Percentiles rank a stretch among this genome's conserved stretches.
phyloP scores from a whole-genome alignment of 371 early-diverging fungal species.

The Apophysomyces sp. region DNA sequence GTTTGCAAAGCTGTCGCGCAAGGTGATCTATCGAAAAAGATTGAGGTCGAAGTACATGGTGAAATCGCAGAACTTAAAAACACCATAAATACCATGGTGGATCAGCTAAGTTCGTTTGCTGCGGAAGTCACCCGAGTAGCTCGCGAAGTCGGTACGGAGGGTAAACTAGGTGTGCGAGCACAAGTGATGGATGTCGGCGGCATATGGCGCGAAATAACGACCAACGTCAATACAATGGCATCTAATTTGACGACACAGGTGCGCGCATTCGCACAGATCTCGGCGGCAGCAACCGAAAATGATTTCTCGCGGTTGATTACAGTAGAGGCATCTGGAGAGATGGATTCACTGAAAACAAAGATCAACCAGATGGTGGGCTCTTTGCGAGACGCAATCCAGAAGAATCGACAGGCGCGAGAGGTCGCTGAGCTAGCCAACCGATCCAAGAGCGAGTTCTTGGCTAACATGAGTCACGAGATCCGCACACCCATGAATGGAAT shows the following conservation, averaged over 20 bases:
- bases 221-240: constrained; percentile 50
- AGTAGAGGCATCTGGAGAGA: constrained; percentile 65
- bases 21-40: constrained; percentile 40
- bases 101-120: constrained; percentile 41
- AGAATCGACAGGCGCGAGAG: constrained; percentile 56
- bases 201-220: constrained; percentile 50
- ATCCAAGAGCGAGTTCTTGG: constrained; percentile 67
- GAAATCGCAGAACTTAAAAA: constrained; percentile 41
- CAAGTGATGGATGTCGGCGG: constrained; percentile 46
- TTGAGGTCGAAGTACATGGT: constrained; percentile 29
- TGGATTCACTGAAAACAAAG: constrained; percentile 69
- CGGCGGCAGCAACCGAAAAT: constrained; percentile 55
- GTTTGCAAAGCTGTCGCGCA: constrained; percentile 60
- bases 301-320: constrained; percentile 64
- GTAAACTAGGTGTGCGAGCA: constrained; percentile 38
- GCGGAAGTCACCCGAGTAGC: constrained; percentile 44
- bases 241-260: constrained; percentile 49
- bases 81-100: constrained; percentile 48
- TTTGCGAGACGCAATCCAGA: constrained; percentile 63
- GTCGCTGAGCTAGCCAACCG: constrained; percentile 54
- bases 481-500: constrained; percentile 58
- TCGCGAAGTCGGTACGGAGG: constrained; percentile 51
- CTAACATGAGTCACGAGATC: constrained; percentile 69
- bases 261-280: constrained; percentile 58
- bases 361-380: constrained; percentile 67